Evolutionary conservation across 768 basidiomycete species (phyloP), one percentile per base, ranked within the genome.

Genomic region (Leccinum boreale): DNA sequence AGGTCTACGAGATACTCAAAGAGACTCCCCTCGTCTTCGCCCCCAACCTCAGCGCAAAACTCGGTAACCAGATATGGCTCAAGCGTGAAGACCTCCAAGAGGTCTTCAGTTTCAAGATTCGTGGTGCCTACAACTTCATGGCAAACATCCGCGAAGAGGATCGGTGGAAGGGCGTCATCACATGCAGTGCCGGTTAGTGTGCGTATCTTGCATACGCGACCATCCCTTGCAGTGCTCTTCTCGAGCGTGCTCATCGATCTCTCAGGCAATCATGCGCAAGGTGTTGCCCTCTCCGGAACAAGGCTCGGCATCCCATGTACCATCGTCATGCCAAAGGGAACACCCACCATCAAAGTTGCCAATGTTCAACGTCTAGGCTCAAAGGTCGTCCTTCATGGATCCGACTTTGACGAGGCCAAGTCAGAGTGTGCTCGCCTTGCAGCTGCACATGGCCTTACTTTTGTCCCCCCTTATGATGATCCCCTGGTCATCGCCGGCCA

Each of bases 91-190:
- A 99, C 67, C 81, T 97, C 3, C 96, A 98, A 48, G 89, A 93
- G 67, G 97, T 99, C 19, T 99, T 99, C 73, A 95, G 92, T 71
- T 99, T 99, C 85, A 99, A 99, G 71, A 94, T 98, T 49, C 81
- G 97, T 5, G 97, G 97, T 23, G 97, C 97, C 31, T 99, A 97
- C 78, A 99, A 99, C 73, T 92, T 97, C 67, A 99, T 99, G 96
- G 92, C 92, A 21, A 82, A 83, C 72, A 78, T 99, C 35, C 78
- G 79, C 8, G 87, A 89, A 31, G 92, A 94, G 56, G 96, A 98
- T 69, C 81, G 93, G 57, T 95, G 94, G 92, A 94, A 94, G 73
- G 97, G 97, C 58, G 97, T 99, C 64, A 80, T 98, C 55, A 98
- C 97, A 49, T 99, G 97, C 70, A 96, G 93, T 71, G 97, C 97